phyloP scores from a whole-genome alignment of 371 early-diverging fungal genomes.

The Mortierella sp. region DNA sequence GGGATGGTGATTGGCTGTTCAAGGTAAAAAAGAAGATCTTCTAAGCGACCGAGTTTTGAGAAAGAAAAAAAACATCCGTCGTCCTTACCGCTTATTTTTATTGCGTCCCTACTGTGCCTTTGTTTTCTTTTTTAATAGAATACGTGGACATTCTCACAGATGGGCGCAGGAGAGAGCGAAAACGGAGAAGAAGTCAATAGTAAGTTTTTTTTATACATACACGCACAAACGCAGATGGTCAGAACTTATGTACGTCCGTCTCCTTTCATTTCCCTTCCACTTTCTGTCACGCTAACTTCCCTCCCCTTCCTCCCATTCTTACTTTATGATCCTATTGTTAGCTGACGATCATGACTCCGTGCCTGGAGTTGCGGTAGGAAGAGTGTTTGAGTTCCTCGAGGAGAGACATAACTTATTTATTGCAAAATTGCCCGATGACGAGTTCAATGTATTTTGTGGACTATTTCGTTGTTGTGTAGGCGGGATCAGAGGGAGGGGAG shows the following conservation, averaged over 20 bases:
- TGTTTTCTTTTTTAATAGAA: background rate
- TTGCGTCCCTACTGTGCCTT: no score
- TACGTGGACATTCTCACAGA: background rate
- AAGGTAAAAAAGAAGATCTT: constrained; percentile 9
- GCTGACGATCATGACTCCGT: constrained; percentile 44
- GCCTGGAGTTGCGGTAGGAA: constrained; percentile 35
- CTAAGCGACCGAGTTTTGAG: background rate
- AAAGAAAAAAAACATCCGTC: background rate
- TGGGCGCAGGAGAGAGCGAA: background rate
- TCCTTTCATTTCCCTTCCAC: no score
- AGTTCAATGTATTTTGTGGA: background rate
- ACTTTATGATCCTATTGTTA: background rate
- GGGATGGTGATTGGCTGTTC: constrained; percentile 22
- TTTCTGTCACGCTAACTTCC: no score
- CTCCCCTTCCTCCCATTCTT: background rate
- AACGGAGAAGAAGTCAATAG: background rate
- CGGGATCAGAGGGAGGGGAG: no score
- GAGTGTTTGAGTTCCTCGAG: constrained; percentile 30
- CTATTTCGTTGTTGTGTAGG: background rate
- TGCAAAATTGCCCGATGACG: background rate
- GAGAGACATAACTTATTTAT: constrained; percentile 3
- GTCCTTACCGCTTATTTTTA: no score
- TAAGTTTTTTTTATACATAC: background rate
- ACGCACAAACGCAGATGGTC: background rate
- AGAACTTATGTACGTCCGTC: background rate